phyloP scores from a whole-genome alignment of 2,329 filamentous ascomycete species.

The Eutypa lata region DNA sequence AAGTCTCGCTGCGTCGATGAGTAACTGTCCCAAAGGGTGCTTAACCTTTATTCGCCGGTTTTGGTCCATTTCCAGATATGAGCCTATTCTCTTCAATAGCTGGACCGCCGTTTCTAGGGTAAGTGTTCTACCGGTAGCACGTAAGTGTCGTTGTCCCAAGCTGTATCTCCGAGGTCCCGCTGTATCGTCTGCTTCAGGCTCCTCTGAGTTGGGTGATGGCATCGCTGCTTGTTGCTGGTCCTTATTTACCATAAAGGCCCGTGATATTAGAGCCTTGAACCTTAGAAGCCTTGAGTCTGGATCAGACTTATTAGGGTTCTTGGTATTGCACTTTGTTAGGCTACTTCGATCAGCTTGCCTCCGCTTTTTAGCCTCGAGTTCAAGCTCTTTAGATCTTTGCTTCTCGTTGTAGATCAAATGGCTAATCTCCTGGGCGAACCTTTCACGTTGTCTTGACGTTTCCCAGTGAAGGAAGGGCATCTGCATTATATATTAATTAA shows the following conservation, averaged over 20 bases:
- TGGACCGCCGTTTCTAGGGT: too few relatives aligned
- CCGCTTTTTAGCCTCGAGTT: background rate
- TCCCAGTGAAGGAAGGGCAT: slow-evolving; percentile 13
- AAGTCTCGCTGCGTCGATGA: slow-evolving; percentile 6
- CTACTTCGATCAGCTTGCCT: background rate
- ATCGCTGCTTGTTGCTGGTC: too few relatives aligned
- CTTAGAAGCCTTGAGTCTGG: too few relatives aligned
- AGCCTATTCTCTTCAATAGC: background rate
- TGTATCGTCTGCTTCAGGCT: too few relatives aligned
- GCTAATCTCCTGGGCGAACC: slow-evolving; percentile 1
- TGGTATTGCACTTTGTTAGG: too few relatives aligned
- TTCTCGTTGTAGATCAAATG: background rate
- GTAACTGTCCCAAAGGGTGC: slow-evolving; percentile 4
- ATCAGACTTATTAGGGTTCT: too few relatives aligned
- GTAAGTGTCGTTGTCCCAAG: too few relatives aligned
- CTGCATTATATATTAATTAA: slow-evolving; percentile 1
- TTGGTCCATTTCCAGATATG: background rate
- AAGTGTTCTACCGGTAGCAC: too few relatives aligned
- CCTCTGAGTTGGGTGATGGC: too few relatives aligned
- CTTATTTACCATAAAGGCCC: too few relatives aligned
- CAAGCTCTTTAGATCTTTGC: background rate
- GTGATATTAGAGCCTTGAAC: too few relatives aligned
- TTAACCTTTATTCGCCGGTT: background rate
- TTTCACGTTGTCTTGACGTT: slow-evolving; percentile 5
- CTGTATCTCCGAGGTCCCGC: too few relatives aligned